Evolutionary conservation across 2,329 filamentous ascomycete genomes (phyloP).

Genomic region (Chrysoporthe puriensis): DNA sequence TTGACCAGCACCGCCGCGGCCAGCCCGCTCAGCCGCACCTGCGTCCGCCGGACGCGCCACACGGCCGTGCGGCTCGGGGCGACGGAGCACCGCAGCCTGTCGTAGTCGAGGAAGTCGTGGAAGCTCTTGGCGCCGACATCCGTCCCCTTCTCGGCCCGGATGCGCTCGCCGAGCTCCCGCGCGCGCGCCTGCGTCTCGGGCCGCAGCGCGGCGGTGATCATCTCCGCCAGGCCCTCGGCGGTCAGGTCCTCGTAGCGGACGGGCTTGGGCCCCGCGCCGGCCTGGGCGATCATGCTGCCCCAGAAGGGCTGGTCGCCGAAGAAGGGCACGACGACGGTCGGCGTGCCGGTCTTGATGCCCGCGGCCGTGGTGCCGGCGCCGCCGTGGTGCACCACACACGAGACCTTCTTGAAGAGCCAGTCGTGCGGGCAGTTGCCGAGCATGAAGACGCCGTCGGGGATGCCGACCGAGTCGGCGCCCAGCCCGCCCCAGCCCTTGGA

Average conservation of each 20-base stretch:
- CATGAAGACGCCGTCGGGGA: slow-evolving; percentile 82
- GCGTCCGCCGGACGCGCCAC: slow-evolving; percentile 73
- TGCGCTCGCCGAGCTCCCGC: slow-evolving; percentile 62
- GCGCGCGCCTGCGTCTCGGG: slow-evolving; percentile 62
- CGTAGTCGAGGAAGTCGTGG: slow-evolving; percentile 69
- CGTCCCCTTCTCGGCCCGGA: slow-evolving; percentile 63
- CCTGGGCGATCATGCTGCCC: slow-evolving; percentile 74
- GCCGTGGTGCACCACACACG: slow-evolving; percentile 84
- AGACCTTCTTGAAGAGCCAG: slow-evolving; percentile 83
- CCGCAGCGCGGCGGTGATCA: slow-evolving; percentile 64
- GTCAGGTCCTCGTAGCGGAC: slow-evolving; percentile 72
- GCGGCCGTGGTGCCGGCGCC: slow-evolving; percentile 87
- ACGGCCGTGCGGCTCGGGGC: slow-evolving; percentile 70
- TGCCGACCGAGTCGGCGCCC: slow-evolving; percentile 68
- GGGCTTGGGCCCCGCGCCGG: slow-evolving; percentile 72
- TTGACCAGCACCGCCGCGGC: slow-evolving; percentile 72
- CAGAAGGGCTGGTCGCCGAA: slow-evolving; percentile 86
- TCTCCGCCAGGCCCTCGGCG: slow-evolving; percentile 65
- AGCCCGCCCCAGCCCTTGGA: slow-evolving; percentile 90
- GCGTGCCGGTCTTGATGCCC: slow-evolving; percentile 78
- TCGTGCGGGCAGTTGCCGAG: slow-evolving; percentile 86
- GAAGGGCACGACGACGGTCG: slow-evolving; percentile 84
- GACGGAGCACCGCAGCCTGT: slow-evolving; percentile 70
- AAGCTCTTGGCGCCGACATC: slow-evolving; percentile 69
- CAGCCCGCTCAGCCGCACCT: slow-evolving; percentile 70